These are phyloP conservation scores for Mucor circinelloides DNA, from an alignment of 371 early-diverging fungal species.

Conservation along the genomic window DNA sequence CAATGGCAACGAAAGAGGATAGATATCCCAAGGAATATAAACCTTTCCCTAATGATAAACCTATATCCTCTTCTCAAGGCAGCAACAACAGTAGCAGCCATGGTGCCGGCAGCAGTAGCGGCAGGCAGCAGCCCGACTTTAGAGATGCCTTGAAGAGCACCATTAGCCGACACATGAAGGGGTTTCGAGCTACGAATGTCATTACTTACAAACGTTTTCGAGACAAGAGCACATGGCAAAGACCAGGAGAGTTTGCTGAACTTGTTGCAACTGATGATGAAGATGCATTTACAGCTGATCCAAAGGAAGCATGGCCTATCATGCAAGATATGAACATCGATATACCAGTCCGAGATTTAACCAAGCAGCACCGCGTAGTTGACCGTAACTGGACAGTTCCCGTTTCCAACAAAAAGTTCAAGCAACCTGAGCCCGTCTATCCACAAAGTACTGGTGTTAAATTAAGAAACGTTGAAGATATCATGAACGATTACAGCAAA, in stretches of 20 bases:
- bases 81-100: neutral
- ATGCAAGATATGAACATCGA: constrained; percentile 4
- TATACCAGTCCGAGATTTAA: constrained; percentile 1
- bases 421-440: constrained; percentile 8
- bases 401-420: constrained; percentile 3
- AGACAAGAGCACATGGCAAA: constrained; percentile 4
- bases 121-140: neutral
- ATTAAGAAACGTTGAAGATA: constrained; percentile 16
- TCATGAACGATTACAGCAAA: constrained; percentile 13
- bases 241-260: constrained; percentile 4
- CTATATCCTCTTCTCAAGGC: neutral
- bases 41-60: neutral
- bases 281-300: constrained; percentile 10
- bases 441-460: constrained; percentile 26
- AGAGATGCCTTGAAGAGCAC: neutral
- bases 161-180: constrained; percentile 5
- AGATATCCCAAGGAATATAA: constrained; percentile 8
- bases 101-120: neutral
- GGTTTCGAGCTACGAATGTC: constrained; percentile 8
- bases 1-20: constrained; percentile 10
- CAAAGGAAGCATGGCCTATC: constrained; percentile 12
- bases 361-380: constrained; percentile 7
- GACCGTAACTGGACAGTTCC: constrained; percentile 18
- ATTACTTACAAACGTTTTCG: constrained; percentile 6
- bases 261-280: constrained; percentile 1